Evolutionary conservation across 495 filamentous ascomycete species (phyloP).

Genomic region (Chaetomium cochliodes): DNA sequence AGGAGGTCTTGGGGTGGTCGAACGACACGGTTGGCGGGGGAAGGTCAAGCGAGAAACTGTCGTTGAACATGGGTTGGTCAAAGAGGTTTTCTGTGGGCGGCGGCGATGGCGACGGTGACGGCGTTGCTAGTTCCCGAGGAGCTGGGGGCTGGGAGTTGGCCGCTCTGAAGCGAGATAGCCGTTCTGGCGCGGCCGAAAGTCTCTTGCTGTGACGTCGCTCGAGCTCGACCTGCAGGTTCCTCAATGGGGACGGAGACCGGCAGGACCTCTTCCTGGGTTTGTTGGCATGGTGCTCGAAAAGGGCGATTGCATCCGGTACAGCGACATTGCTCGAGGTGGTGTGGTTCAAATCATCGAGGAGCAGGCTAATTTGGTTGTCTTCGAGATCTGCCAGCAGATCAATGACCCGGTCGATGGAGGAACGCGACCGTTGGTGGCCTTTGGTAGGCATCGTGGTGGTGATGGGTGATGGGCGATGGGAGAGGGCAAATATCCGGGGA

Average conservation of each 20-base stretch:
- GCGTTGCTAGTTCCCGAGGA: constrained; percentile 2
- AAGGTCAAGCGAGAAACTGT: constrained; percentile 22
- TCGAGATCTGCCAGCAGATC: constrained; percentile 42
- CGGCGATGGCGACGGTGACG: background rate
- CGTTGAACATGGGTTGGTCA: constrained; percentile 6
- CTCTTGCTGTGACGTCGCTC: constrained; percentile 41
- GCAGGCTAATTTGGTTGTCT: constrained; percentile 36
- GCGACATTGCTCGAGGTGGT: constrained; percentile 42
- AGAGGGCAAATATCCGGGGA: background rate
- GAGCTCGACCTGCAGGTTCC: constrained; percentile 36
- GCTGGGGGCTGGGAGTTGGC: constrained; percentile 10
- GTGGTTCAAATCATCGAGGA: constrained; percentile 42
- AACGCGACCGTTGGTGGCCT: constrained; percentile 36
- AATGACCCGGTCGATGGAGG: constrained; percentile 43
- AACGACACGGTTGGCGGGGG: constrained; percentile 18
- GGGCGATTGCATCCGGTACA: constrained; percentile 37
- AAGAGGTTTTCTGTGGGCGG: background rate
- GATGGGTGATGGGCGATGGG: background rate
- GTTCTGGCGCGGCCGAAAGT: constrained; percentile 30
- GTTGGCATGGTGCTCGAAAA: constrained; percentile 33
- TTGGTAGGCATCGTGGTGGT: constrained; percentile 34
- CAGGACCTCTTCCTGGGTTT: constrained; percentile 29
- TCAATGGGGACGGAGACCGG: constrained; percentile 35
- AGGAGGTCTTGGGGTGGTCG: constrained; percentile 22
- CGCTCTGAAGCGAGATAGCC: constrained; percentile 16